A percentile compares a stretch with the other conserved stretches of the same genome.
Conservation (phyloP, 2,329 filamentous ascomycete species). For the Beauveria sp. region DNA sequence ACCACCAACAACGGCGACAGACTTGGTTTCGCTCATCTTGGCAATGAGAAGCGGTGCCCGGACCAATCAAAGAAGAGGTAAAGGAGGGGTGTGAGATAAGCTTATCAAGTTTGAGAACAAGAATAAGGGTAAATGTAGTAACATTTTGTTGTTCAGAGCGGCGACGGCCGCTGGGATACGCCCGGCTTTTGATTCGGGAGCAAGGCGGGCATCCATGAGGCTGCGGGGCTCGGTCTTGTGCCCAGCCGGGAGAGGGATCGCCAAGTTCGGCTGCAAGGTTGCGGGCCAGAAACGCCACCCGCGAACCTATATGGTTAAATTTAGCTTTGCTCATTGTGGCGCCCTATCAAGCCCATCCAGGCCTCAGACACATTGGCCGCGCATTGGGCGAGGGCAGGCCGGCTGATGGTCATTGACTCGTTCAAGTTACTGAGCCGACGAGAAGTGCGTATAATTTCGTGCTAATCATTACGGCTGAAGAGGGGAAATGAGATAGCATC, state of each 20-base stretch:
- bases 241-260: neutral
- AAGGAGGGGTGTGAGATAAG: neutral
- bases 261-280: neutral
- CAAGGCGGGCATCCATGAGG: neutral
- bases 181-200: slow-evolving; percentile 2
- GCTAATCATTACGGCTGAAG: neutral
- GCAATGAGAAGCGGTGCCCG: neutral
- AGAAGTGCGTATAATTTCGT: neutral
- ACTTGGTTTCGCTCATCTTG: slow-evolving; percentile 8
- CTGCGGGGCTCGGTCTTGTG: neutral
- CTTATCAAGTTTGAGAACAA: neutral
- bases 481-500: neutral
- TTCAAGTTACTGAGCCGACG: neutral
- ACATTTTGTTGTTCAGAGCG: neutral
- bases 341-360: neutral
- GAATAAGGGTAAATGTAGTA: neutral
- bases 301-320: slow-evolving; percentile 7
- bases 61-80: neutral
- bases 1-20: slow-evolving; percentile 14
- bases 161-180: neutral
- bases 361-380: neutral
- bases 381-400: neutral
- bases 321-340: neutral
- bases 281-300: neutral
- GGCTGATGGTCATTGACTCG: neutral